phyloP scores from a whole-genome alignment of 1,284 basidiomycete species.

The Leccinum subrobustum region DNA sequence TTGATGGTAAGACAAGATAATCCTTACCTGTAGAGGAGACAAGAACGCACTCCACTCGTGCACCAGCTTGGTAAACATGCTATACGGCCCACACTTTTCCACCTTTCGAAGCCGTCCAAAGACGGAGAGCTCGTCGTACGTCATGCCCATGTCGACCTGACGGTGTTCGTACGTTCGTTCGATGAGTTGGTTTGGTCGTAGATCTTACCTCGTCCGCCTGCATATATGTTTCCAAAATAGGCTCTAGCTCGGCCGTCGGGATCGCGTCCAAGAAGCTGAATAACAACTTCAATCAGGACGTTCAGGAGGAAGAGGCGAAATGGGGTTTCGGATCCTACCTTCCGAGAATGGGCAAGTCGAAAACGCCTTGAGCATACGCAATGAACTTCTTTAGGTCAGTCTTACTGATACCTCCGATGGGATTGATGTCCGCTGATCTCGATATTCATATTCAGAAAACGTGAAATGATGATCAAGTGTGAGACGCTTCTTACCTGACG shows the following conservation, averaged over 20 bases:
- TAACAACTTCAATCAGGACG: neutral
- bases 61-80: slow-evolving; percentile 92
- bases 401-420: slow-evolving; percentile 97
- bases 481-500: slow-evolving; percentile 55
- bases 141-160: slow-evolving; percentile 98
- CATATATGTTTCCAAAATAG: slow-evolving; percentile 90
- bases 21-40: slow-evolving; percentile 71
- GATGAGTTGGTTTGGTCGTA: neutral
- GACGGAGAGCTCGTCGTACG: slow-evolving; percentile 94
- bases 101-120: slow-evolving; percentile 94
- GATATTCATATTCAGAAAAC: slow-evolving; percentile 1
- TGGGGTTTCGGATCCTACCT: slow-evolving; percentile 45
- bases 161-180: neutral
- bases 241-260: slow-evolving; percentile 96
- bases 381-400: slow-evolving; percentile 98
- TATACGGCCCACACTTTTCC: slow-evolving; percentile 96
- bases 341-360: slow-evolving; percentile 82
- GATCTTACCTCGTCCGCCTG: slow-evolving; percentile 86
- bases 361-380: slow-evolving; percentile 74
- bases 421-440: slow-evolving; percentile 88
- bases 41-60: slow-evolving; percentile 88
- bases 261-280: slow-evolving; percentile 85
- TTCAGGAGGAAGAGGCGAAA: neutral
- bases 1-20: neutral
- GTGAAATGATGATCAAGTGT: neutral